Base-by-base conservation (phyloP, 352 stramenopile genomes). In the Phytophthora capsici region DNA sequence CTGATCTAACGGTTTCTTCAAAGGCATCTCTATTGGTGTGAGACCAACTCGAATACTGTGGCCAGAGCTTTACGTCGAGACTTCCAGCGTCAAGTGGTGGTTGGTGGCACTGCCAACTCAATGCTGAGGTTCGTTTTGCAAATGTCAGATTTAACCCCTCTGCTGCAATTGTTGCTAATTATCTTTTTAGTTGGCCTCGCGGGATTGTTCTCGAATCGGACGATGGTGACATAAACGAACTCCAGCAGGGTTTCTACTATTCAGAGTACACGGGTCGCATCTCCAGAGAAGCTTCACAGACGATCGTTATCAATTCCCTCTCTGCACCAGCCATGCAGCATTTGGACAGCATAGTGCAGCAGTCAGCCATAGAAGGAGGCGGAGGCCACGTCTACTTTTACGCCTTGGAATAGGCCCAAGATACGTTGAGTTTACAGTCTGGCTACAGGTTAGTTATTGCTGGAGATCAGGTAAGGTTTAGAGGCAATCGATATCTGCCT, bases 201-300 rank as follows among this genome's bases (percentile, higher is more conserved):
- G 72, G 75, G 20, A 60, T 93, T 36, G 80, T 69, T 17, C 70
- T 90, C 14, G 17, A 57, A 4, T 80, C 75, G 1, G 47, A 67
- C 13, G 65, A 88, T 47, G 77, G 71, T 12, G 47, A 62, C 7
- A 22, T 2, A 1, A 89, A 89, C 41, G 54, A 59, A 7, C 46
- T 56, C 9, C 64, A 74, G 12, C 54, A 84, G 22, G 69, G 57
- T 2, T 77, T 82, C 26, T 86, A 79, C 59, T 91, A 78, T 46
- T 72, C 78, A 1, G 85, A 93, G 50, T 93, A 91, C 63, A 78
- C 75, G 0, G 82, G 85, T 3, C 81, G 85, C 2, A 82, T 93
- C 40, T 76, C 64, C 13, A 69, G 66, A 44, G 77, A 76, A 12
- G 20, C 34, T 1, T 8, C 54, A 0, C 58, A 75, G 12, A 52